phyloP scores from a whole-genome alignment of 2,329 filamentous ascomycete species.

The Botryotinia globosa region DNA sequence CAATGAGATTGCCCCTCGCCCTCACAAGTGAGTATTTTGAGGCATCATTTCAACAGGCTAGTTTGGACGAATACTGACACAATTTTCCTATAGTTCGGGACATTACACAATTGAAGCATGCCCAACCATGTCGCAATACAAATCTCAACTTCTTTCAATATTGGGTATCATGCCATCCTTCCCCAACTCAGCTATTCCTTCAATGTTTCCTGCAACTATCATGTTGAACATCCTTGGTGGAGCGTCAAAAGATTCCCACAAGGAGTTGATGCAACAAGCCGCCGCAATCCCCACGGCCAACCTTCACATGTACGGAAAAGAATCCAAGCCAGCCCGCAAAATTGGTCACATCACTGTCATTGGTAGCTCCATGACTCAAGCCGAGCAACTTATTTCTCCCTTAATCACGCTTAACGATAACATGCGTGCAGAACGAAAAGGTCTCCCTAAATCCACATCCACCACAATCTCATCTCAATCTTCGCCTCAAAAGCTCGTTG shows the following conservation, averaged over 20 bases:
- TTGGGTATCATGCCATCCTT: slow-evolving; percentile 51
- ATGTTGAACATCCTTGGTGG: slow-evolving; percentile 83
- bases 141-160: slow-evolving; percentile 77
- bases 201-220: slow-evolving; percentile 49
- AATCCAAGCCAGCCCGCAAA: slow-evolving; percentile 81
- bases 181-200: slow-evolving; percentile 39
- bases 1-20: slow-evolving; percentile 49
- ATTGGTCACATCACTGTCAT: slow-evolving; percentile 92
- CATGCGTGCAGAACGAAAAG: slow-evolving; percentile 53
- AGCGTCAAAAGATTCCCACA: slow-evolving; percentile 61
- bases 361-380: slow-evolving; percentile 61
- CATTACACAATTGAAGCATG: slow-evolving; percentile 95
- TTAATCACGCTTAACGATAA: slow-evolving; percentile 64
- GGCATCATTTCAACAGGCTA: background rate
- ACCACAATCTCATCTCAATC: slow-evolving; percentile 35
- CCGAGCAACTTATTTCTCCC: slow-evolving; percentile 65
- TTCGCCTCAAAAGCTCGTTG: slow-evolving; percentile 54
- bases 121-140: slow-evolving; percentile 82
- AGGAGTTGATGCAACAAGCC: slow-evolving; percentile 51
- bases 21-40: slow-evolving; percentile 25
- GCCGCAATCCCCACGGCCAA: slow-evolving; percentile 56
- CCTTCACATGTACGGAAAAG: slow-evolving; percentile 91
- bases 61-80: slow-evolving; percentile 43
- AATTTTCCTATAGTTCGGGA: slow-evolving; percentile 65
- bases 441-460: slow-evolving; percentile 42